Evolutionary conservation across 805 yeast genomes (phyloP).

Genomic region (Ogataea haglerorum): DNA sequence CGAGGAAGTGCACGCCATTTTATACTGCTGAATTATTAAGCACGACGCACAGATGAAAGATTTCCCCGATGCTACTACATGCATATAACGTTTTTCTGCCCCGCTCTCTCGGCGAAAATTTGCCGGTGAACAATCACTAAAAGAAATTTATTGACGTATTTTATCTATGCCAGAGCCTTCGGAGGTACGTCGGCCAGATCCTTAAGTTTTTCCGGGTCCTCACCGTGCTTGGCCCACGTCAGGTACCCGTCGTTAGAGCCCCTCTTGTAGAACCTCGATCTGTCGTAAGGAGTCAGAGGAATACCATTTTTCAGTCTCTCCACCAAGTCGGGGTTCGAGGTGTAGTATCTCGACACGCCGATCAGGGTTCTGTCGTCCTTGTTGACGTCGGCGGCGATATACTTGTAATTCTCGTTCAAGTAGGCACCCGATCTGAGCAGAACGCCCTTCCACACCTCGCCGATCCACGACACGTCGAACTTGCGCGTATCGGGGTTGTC

Average conservation of each 20-base stretch:
- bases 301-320: slow-evolving; percentile 36
- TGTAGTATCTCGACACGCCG: slow-evolving; percentile 38
- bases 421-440: slow-evolving; percentile 25
- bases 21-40: slow-evolving; percentile 1
- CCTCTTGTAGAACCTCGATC: slow-evolving; percentile 40
- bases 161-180: slow-evolving; percentile 13
- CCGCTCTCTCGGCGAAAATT: background rate
- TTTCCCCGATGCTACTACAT: background rate
- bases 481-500: slow-evolving; percentile 3
- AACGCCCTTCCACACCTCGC: slow-evolving; percentile 35
- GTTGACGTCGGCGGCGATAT: slow-evolving; percentile 19
- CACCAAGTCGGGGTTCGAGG: slow-evolving; percentile 44
- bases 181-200: slow-evolving; percentile 11
- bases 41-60: background rate
- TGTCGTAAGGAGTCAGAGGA: slow-evolving; percentile 37
- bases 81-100: background rate
- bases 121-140: background rate
- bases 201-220: slow-evolving; percentile 9
- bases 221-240: slow-evolving; percentile 19
- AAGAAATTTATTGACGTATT: background rate
- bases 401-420: slow-evolving; percentile 26
- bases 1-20: background rate
- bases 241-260: slow-evolving; percentile 15
- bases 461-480: slow-evolving; percentile 19
- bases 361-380: slow-evolving; percentile 43